Conservation (phyloP, 148 eudicot species). For the Fagopyrum homotropicum region DNA sequence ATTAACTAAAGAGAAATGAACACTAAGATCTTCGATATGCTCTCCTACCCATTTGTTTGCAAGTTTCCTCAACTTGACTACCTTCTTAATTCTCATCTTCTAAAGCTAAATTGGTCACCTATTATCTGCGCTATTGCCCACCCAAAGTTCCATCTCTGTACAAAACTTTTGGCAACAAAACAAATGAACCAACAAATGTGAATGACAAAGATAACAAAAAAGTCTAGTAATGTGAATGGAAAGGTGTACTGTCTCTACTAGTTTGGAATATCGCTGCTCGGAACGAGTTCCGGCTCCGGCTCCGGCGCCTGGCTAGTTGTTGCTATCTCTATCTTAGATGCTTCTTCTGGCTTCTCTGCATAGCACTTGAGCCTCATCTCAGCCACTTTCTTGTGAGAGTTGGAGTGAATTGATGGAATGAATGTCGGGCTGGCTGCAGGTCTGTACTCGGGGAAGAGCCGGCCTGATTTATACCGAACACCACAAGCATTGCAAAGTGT, state of each 20-base stretch:
- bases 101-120: slow-evolving; percentile 8
- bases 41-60: neutral
- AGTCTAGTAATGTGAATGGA: neutral
- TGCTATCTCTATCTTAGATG: neutral
- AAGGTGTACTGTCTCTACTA: neutral
- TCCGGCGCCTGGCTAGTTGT: neutral
- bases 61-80: neutral
- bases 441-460: slow-evolving; percentile 91
- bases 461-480: slow-evolving; percentile 79
- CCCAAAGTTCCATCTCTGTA: slow-evolving; percentile 7
- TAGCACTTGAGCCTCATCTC: slow-evolving; percentile 59
- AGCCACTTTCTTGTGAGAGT: slow-evolving; percentile 87
- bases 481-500: slow-evolving; percentile 95
- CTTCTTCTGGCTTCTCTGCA: neutral
- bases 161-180: slow-evolving; percentile 5
- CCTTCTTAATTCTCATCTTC: neutral
- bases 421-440: slow-evolving; percentile 97
- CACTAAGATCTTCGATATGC: slow-evolving; percentile 4
- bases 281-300: slow-evolving; percentile 24
- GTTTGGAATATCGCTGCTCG: slow-evolving; percentile 20
- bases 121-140: neutral
- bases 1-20: neutral
- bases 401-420: slow-evolving; percentile 71
- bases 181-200: slow-evolving; percentile 12
- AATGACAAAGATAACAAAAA: slow-evolving; percentile 14